Percentiles rank a stretch among this genome's conserved stretches.
Conservation (phyloP, 139 green algal genomes). For the Edaphochlamys debaryana region DNA sequence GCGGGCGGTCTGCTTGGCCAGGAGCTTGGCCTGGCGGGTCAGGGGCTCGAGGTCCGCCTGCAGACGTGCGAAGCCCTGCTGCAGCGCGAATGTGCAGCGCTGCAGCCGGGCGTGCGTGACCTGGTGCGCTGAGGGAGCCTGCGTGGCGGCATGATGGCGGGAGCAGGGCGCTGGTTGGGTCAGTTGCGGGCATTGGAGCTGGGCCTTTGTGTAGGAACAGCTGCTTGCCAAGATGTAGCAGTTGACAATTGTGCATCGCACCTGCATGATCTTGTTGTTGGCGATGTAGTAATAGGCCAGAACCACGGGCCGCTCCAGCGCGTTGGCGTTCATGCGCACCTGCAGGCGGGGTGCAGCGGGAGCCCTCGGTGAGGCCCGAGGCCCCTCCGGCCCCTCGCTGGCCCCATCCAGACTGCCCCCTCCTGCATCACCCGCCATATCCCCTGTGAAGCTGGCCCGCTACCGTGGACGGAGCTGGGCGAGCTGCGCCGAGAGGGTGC, state of each 20-base stretch:
- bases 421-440: too few relatives aligned
- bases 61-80: conserved; percentile 29
- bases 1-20: not conserved
- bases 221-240: too few relatives aligned
- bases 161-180: too few relatives aligned
- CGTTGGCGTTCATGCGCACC: conserved; percentile 12
- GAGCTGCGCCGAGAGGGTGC: too few relatives aligned
- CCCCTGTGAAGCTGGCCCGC: too few relatives aligned
- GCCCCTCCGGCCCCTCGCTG: too few relatives aligned
- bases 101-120: conserved; percentile 29
- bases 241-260: not conserved
- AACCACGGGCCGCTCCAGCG: conserved; percentile 9
- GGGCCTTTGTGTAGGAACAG: too few relatives aligned
- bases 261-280: conserved; percentile 45
- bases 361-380: too few relatives aligned
- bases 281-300: conserved; percentile 38
- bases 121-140: conserved; percentile 33
- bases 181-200: too few relatives aligned
- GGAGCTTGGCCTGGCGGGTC: conserved; percentile 29
- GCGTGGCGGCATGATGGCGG: not conserved
- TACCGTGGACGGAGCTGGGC: not conserved
- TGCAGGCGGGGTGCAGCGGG: not conserved
- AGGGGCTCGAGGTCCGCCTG: conserved; percentile 33
- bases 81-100: conserved; percentile 34
- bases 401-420: too few relatives aligned